These are phyloP conservation scores for Pythium rhizo-oryzae DNA, from an alignment of 352 stramenopile genomes.

Conservation along the genomic window DNA sequence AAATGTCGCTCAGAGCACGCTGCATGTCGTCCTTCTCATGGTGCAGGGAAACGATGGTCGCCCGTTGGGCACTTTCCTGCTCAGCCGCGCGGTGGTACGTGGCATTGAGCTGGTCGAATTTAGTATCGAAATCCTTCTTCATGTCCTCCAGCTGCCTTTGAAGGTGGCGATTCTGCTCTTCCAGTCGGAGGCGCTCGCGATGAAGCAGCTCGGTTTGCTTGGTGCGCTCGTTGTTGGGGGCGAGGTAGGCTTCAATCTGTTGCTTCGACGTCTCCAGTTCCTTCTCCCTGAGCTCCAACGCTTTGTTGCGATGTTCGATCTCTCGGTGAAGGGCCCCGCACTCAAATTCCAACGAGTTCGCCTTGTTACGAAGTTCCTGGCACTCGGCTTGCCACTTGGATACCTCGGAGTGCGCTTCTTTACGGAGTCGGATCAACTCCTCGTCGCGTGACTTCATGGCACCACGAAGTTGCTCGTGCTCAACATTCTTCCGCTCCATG, in stretches of 20 bases:
- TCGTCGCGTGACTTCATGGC: conserved; percentile 54
- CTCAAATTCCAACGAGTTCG: conserved; percentile 43
- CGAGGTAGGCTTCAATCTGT: conserved; percentile 57
- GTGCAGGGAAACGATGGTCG: conserved; percentile 49
- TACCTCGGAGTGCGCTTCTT: conserved; percentile 43
- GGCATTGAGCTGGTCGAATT: conserved; percentile 51
- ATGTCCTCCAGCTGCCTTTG: conserved; percentile 47
- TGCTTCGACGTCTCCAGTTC: conserved; percentile 52
- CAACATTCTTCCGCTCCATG: conserved; percentile 38
- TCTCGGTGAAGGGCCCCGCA: conserved; percentile 50
- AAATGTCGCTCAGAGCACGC: conserved; percentile 44
- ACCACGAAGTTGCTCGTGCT: conserved; percentile 59
- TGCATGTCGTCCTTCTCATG: conserved; percentile 70
- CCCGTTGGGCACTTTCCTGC: conserved; percentile 52
- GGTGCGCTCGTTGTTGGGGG: conserved; percentile 51
- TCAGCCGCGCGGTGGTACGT: conserved; percentile 45
- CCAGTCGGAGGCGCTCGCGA: conserved; percentile 50
- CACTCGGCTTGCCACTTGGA: conserved; percentile 54
- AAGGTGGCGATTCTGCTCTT: conserved; percentile 63
- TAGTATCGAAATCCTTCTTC: conserved; percentile 43
- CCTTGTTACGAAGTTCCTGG: conserved; percentile 44
- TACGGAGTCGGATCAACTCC: conserved; percentile 37
- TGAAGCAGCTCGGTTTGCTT: conserved; percentile 64
- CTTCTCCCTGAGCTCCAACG: conserved; percentile 52
- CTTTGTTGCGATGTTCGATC: conserved; percentile 52